Evolutionary conservation across 192 early-diverging fungal genomes (phyloP), one percentile per base, ranked within the genome.

Genomic region (Entomortierella chlamydospora): DNA sequence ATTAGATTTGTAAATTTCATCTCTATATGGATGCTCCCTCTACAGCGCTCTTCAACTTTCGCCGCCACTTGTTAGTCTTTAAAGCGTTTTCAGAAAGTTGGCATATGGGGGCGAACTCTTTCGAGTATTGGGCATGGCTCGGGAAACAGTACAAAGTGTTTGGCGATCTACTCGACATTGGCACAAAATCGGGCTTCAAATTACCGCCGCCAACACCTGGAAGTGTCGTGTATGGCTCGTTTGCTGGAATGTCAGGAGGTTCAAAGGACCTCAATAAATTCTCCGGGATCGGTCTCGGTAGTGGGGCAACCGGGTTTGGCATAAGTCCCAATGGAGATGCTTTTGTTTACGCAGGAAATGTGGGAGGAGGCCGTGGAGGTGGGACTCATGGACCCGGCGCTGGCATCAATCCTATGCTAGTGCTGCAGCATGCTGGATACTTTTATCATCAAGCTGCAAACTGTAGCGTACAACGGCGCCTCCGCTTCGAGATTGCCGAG

Each of bases 51-150:
- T 81, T 86, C 49, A 90, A 93, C 63, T 74, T 94, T 17, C 87
- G 95, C 37, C 84, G 83, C 9, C 94, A 97, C 67, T 62, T 96
- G 20, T 62, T 82, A 39, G 61, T 86, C 56, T 87, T 94, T 62
- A 84, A 87, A 57, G 67, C 83, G 4, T 80, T 91, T 84, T 83
- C 89, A 53, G 63, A 86, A 74, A 76, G 86, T 61, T 85, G 86
- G 88, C 54, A 83, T 43, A 78, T 89, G 66, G 93, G 93, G 5
- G 91, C 91, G 34, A 90, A 91, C n/a, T 91, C 94, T 2, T 90
- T 90, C 68, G 91, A 94, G 58, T 97, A 93, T 73, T 97, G 95
- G 95, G 79, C 88, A 8, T 96, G 94, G 94, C 84, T 90, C 8
- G 87, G 89, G 7, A 93, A 90, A 34, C 94, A 95, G 84, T 96